Evolutionary conservation across 495 filamentous ascomycete species (phyloP).

Genomic region (Aspergillus coremiiformis): DNA sequence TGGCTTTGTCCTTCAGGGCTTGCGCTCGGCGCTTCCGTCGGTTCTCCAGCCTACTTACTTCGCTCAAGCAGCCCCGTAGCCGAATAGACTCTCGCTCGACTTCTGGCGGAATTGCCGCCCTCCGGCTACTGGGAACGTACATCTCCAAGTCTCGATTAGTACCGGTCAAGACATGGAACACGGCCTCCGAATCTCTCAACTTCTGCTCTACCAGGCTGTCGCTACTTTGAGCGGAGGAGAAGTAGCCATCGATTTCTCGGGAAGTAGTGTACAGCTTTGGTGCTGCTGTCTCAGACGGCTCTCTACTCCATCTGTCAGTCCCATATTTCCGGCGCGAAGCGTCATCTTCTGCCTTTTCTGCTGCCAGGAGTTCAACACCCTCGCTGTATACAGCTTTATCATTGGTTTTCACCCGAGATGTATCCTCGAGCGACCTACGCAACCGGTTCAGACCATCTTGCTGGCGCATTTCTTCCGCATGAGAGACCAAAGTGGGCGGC

Average conservation of each 20-base stretch:
- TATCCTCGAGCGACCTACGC: constrained; percentile 72
- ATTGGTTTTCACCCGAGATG: constrained; percentile 71
- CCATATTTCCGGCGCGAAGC: constrained; percentile 70
- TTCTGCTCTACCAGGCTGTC: constrained; percentile 77
- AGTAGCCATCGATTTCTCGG: constrained; percentile 76
- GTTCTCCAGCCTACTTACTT: constrained; percentile 73
- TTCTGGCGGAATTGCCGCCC: constrained; percentile 66
- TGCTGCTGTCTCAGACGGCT: constrained; percentile 59
- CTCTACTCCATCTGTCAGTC: constrained; percentile 76
- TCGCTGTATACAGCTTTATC: constrained; percentile 73
- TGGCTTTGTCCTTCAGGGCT: constrained; percentile 64
- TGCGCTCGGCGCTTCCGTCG: constrained; percentile 70
- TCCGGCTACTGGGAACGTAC: constrained; percentile 79
- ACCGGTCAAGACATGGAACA: constrained; percentile 66
- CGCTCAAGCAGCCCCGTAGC: constrained; percentile 70
- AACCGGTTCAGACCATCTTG: constrained; percentile 74
- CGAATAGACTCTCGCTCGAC: constrained; percentile 71
- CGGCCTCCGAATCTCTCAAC: constrained; percentile 63
- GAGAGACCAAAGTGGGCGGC: constrained; percentile 74
- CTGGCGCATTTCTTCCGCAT: constrained; percentile 94
- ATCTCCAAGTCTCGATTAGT: constrained; percentile 74
- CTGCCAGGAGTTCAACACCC: constrained; percentile 63
- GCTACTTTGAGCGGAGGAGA: constrained; percentile 74
- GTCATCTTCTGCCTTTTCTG: constrained; percentile 79
- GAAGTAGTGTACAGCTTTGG: constrained; percentile 69